A percentile compares a stretch with the other conserved stretches of the same genome.
Evolutionary conservation across 169 alveolate genomes (phyloP).

Genomic region (Plasmodium fragile): DNA sequence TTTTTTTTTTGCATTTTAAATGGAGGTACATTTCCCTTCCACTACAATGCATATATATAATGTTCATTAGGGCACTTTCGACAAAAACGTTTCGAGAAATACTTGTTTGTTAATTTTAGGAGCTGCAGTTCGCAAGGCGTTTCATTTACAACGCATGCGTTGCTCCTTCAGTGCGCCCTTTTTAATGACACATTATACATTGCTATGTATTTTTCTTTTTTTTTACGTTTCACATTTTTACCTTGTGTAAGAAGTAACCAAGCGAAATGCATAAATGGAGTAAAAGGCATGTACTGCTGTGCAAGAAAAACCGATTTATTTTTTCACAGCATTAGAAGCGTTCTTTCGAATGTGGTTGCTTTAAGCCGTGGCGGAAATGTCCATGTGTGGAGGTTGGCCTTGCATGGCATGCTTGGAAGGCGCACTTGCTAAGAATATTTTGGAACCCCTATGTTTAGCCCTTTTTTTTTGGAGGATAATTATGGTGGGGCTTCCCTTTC

Average conservation of each 20-base stretch:
- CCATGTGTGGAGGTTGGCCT: background rate
- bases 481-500: background rate
- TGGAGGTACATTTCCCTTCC: background rate
- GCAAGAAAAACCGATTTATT: background rate
- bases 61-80: constrained; percentile 16
- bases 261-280: background rate
- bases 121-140: background rate
- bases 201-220: background rate
- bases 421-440: background rate
- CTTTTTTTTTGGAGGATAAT: background rate
- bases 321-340: background rate
- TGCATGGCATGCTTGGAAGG: background rate
- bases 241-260: background rate
- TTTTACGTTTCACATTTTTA: background rate
- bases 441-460: background rate
- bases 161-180: background rate
- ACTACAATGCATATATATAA: background rate
- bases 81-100: background rate
- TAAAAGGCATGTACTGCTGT: background rate
- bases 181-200: background rate
- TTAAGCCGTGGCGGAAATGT: background rate
- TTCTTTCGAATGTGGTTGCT: background rate
- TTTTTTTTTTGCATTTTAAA: constrained; percentile 12
- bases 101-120: background rate
- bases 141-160: background rate